Conservation (phyloP, 192 early-diverging fungal species). For the Coemansia reversa region DNA sequence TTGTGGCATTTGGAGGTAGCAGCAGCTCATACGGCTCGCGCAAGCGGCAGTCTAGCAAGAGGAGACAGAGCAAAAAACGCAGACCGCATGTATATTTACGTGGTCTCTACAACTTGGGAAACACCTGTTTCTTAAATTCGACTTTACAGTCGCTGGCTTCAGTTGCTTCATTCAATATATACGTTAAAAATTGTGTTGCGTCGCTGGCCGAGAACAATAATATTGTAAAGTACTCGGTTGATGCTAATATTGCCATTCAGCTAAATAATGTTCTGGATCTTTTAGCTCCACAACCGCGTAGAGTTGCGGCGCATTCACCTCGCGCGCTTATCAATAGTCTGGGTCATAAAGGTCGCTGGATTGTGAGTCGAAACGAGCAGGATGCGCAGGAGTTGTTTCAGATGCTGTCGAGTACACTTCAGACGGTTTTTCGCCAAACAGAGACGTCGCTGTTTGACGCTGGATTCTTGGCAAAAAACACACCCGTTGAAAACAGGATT, state of each 20-base stretch:
- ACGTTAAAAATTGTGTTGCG: constrained; percentile 44
- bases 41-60: constrained; percentile 9
- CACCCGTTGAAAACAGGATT: constrained; percentile 28
- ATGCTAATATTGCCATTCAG: constrained; percentile 24
- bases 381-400: constrained; percentile 67
- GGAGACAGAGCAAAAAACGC: constrained; percentile 9
- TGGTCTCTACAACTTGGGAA: constrained; percentile 80
- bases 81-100: constrained; percentile 53
- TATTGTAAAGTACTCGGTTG: constrained; percentile 14
- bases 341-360: constrained; percentile 56
- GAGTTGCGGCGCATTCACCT: constrained; percentile 44
- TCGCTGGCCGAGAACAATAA: not conserved
- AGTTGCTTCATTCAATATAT: constrained; percentile 26
- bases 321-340: constrained; percentile 49
- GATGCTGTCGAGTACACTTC: constrained; percentile 52
- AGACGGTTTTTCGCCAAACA: constrained; percentile 24
- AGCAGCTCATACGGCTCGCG: not conserved
- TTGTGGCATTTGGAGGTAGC: constrained; percentile 21
- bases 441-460: constrained; percentile 40
- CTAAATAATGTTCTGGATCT: constrained; percentile 34
- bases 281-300: constrained; percentile 30
- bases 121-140: constrained; percentile 88
- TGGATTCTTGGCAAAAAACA: constrained; percentile 25
- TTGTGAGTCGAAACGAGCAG: constrained; percentile 58
- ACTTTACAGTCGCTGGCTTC: constrained; percentile 61